Conservation (phyloP, 1,284 basidiomycete species). For the Malassezia arunalokei region DNA sequence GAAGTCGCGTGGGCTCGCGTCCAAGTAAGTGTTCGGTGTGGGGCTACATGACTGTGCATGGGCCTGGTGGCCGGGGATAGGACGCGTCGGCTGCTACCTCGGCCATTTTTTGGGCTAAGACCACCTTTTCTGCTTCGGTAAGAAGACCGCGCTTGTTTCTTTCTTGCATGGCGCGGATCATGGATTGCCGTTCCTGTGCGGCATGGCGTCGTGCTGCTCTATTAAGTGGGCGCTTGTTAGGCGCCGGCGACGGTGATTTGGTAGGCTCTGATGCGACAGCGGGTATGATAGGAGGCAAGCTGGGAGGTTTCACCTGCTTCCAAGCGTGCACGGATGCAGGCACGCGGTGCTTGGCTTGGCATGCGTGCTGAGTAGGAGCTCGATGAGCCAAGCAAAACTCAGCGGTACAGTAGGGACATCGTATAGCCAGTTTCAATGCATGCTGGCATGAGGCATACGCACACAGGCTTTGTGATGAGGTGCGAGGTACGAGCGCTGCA, state of each 20-base stretch:
- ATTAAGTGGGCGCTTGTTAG: neutral
- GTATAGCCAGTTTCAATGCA: neutral
- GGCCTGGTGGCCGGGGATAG: too few species aligned
- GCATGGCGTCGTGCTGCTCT: neutral
- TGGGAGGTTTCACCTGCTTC: neutral
- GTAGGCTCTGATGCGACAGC: neutral
- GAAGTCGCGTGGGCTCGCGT: too few species aligned
- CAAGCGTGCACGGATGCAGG: neutral
- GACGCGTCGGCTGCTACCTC: neutral
- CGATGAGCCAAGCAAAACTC: conserved; percentile 3
- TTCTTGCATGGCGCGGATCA: conserved; percentile 13
- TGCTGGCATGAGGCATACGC: neutral
- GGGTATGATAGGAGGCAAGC: neutral
- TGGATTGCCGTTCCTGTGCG: conserved; percentile 7
- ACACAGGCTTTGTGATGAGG: neutral
- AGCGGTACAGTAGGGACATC: conserved; percentile 1
- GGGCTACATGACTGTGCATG: too few species aligned
- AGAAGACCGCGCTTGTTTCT: conserved; percentile 6
- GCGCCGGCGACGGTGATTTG: neutral
- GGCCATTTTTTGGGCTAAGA: conserved; percentile 10
- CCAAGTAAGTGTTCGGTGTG: too few species aligned
- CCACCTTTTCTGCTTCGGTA: conserved; percentile 1
- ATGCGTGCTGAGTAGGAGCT: conserved; percentile 9
- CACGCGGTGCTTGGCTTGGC: neutral
- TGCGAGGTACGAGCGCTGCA: too few species aligned